Evolutionary conservation across 2,329 filamentous ascomycete species (phyloP), one percentile per base, ranked within the genome.

Genomic region (Monilinia fructicola): DNA sequence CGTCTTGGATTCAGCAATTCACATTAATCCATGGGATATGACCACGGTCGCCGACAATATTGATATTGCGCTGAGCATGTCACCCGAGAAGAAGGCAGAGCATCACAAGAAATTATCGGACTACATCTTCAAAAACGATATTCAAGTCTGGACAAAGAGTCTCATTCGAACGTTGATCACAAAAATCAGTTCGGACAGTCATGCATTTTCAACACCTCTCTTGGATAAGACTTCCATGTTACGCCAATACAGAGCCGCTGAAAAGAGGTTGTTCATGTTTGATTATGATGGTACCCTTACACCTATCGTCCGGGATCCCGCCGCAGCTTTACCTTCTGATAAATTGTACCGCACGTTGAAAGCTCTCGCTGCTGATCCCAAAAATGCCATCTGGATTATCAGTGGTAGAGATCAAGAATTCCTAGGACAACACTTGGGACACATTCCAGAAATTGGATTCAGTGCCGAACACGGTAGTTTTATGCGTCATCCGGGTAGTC

Each of bases 211-310:
- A 4, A 98, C 94, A 0, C 94, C 94, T 0, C 84, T 90, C 1
- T 85, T 98, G 26, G 93, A 98, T 76, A 88, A 88, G 46, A 83
- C 87, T 4, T 83, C 87, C 69, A 79, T 97, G 71, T 81, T 96
- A 48, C 81, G 84, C 65, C 88, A 89, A 68, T 98, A 97, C 78
- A 86, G 87, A 68, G 81, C 84, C 50, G 88, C 92, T 4, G 85
- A 85, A 69, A 92, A 91, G 78, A 88, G 95, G 14, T 83, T 99
- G 3, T 97, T 98, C 81, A 94, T 99, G 91, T 97, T 98, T 76
- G 95, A 99, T 79, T 99, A 99, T 75, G 95, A 99, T 77, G 95
- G 95, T 58, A 99, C 95, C 0, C 84, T 99, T 65, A 98, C 95
- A 4, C 92, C 93, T 0, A 98, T 99, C 73, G 95, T 98, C 65